Evolutionary conservation across 2,329 filamentous ascomycete species (phyloP).

Genomic region (Fusarium transvaalense): DNA sequence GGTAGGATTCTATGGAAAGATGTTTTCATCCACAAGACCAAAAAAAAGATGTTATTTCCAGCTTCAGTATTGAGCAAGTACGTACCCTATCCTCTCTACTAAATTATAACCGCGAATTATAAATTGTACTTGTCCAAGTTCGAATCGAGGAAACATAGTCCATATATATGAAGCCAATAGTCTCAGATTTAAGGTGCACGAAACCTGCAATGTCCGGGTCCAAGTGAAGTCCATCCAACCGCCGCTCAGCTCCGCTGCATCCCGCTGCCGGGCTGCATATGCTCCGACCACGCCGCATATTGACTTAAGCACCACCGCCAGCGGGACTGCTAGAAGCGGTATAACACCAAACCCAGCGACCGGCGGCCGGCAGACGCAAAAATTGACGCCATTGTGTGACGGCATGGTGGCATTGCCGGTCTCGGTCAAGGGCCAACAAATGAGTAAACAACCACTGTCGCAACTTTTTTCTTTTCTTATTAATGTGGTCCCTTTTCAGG

Average conservation of each 20-base stretch:
- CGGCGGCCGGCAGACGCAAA: constrained; percentile 33
- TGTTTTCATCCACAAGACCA: neutral
- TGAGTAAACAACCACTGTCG: constrained; percentile 13
- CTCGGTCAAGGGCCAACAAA: constrained; percentile 38
- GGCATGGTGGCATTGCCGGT: constrained; percentile 47
- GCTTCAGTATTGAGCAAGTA: neutral
- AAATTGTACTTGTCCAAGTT: neutral
- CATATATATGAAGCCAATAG: neutral
- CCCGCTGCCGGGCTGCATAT: constrained; percentile 37
- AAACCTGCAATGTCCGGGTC: constrained; percentile 4
- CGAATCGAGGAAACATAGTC: neutral
- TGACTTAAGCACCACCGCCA: constrained; percentile 17
- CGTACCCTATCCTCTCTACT: neutral
- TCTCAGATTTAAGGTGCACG: neutral
- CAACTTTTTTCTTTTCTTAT: constrained; percentile 17
- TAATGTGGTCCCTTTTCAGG: constrained; percentile 35
- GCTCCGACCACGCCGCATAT: constrained; percentile 24
- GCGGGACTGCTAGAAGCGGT: constrained; percentile 49
- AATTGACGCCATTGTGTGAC: constrained; percentile 48
- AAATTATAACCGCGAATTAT: neutral
- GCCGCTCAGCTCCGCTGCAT: constrained; percentile 31
- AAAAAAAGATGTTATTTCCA: neutral
- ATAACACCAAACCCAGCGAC: constrained; percentile 25
- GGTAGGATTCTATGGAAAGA: neutral
- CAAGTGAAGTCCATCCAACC: constrained; percentile 10